These are phyloP conservation scores for Blastobotrys peoriensis DNA, from an alignment of 805 yeast species.

Conservation along the genomic window DNA sequence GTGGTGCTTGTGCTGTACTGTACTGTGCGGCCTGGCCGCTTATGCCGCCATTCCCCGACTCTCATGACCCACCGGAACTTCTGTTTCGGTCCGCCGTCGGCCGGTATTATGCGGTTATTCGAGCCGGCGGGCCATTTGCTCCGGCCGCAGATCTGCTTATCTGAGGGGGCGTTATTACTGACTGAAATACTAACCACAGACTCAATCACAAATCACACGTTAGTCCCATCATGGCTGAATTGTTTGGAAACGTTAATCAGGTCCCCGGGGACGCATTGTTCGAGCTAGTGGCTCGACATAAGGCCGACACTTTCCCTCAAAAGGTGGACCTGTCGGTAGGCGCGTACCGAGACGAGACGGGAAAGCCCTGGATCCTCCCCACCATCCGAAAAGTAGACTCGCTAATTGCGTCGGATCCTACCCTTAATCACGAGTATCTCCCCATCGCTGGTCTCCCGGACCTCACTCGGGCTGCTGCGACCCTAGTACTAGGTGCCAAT, in stretches of 20 bases:
- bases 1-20: too few species aligned
- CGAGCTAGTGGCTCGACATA: slow-evolving; percentile 44
- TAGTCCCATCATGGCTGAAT: slow-evolving; percentile 4
- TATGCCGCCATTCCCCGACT: too few species aligned
- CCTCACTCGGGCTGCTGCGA: slow-evolving; percentile 65
- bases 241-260: slow-evolving; percentile 16
- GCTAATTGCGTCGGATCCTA: slow-evolving; percentile 55
- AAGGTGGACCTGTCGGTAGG: slow-evolving; percentile 89
- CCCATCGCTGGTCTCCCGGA: slow-evolving; percentile 72
- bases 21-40: too few species aligned
- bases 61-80: too few species aligned
- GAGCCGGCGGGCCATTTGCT: too few species aligned
- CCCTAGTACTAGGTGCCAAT: slow-evolving; percentile 60
- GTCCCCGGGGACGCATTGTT: slow-evolving; percentile 85
- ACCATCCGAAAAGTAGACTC: slow-evolving; percentile 66
- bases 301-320: slow-evolving; percentile 29
- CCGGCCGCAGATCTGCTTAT: too few species aligned
- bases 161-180: too few species aligned
- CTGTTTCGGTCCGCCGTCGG: too few species aligned
- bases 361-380: slow-evolving; percentile 68
- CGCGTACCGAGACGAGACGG: slow-evolving; percentile 63
- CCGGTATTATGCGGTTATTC: too few species aligned
- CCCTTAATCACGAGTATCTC: slow-evolving; percentile 79
- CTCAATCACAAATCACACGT: too few species aligned
- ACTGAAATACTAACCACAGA: too few species aligned